Conservation (phyloP, 768 basidiomycete genomes). For the Xerocomellus intermedius region DNA sequence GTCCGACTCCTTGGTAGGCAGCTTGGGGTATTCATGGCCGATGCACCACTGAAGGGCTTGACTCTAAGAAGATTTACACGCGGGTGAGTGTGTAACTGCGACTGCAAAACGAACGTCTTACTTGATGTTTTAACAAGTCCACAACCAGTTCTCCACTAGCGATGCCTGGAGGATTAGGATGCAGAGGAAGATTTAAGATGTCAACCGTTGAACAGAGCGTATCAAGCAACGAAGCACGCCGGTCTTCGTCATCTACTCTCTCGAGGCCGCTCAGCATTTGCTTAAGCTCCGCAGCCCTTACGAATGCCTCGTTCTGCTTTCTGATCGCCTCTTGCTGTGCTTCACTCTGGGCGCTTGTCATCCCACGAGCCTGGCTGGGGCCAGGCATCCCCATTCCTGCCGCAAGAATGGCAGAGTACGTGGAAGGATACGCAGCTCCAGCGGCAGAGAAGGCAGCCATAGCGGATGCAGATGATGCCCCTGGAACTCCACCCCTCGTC, state of each 20-base stretch:
- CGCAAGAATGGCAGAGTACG: slow-evolving; percentile 19
- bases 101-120: slow-evolving; percentile 19
- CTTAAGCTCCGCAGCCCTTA: slow-evolving; percentile 65
- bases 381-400: slow-evolving; percentile 14
- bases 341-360: slow-evolving; percentile 22
- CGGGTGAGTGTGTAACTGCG: background rate
- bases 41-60: slow-evolving; percentile 90
- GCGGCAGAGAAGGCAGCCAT: slow-evolving; percentile 7
- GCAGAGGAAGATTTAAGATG: slow-evolving; percentile 64
- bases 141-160: slow-evolving; percentile 64
- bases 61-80: slow-evolving; percentile 41
- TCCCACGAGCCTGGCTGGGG: slow-evolving; percentile 17
- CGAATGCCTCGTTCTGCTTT: slow-evolving; percentile 42
- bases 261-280: slow-evolving; percentile 65
- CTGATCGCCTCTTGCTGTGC: slow-evolving; percentile 36
- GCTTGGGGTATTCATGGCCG: slow-evolving; percentile 69
- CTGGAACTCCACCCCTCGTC: slow-evolving; percentile 8
- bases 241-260: slow-evolving; percentile 74
- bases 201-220: slow-evolving; percentile 67
- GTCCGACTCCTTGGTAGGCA: slow-evolving; percentile 67
- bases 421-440: slow-evolving; percentile 15
- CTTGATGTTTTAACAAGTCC: slow-evolving; percentile 83
- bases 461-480: slow-evolving; percentile 20
- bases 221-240: slow-evolving; percentile 70
- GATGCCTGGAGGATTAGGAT: slow-evolving; percentile 71